A percentile compares a stretch with the other conserved stretches of the same genome.
Evolutionary conservation across 331 rosid genomes (phyloP).

Genomic region (Dryas integrifolia): DNA sequence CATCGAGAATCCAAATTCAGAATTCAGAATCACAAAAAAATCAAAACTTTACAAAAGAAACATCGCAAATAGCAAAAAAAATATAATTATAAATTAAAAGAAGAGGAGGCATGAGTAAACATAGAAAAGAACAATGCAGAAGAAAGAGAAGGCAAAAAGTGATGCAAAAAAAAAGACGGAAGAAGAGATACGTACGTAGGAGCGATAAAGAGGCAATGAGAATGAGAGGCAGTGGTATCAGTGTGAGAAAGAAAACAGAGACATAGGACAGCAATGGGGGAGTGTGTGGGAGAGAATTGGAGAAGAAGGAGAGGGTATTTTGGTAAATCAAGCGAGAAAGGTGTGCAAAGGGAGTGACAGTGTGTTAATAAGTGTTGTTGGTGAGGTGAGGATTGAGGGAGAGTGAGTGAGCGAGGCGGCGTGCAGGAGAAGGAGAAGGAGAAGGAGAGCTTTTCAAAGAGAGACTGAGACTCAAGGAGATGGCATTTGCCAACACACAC

Average conservation of each 20-base stretch:
- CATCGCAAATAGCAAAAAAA: not conserved
- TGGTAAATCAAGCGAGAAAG: conserved; percentile 9
- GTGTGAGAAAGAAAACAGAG: conserved; percentile 15
- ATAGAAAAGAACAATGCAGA: conserved; percentile 17
- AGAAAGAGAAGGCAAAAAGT: not conserved
- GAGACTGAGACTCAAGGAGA: conserved; percentile 2
- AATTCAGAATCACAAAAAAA: conserved; percentile 19
- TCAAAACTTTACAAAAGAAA: not conserved
- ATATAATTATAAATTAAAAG: not conserved
- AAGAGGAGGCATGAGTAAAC: not conserved
- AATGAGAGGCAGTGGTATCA: not conserved
- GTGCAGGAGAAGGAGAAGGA: conserved; percentile 35
- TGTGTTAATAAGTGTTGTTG: conserved; percentile 17
- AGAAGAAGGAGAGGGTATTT: conserved; percentile 24
- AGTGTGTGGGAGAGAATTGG: not conserved
- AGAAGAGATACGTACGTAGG: conserved; percentile 21
- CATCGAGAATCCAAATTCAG: conserved; percentile 19
- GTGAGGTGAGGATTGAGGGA: conserved; percentile 15
- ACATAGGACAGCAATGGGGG: not conserved
- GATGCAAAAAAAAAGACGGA: not conserved
- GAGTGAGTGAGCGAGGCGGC: conserved; percentile 37
- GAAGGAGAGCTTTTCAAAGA: conserved; percentile 15
- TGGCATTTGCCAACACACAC: conserved; percentile 13
- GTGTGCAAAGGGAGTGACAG: conserved; percentile 25
- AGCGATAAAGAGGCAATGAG: conserved; percentile 10